These are phyloP conservation scores for Penicillium herquei DNA, from an alignment of 495 filamentous ascomycete species.

Conservation along the genomic window DNA sequence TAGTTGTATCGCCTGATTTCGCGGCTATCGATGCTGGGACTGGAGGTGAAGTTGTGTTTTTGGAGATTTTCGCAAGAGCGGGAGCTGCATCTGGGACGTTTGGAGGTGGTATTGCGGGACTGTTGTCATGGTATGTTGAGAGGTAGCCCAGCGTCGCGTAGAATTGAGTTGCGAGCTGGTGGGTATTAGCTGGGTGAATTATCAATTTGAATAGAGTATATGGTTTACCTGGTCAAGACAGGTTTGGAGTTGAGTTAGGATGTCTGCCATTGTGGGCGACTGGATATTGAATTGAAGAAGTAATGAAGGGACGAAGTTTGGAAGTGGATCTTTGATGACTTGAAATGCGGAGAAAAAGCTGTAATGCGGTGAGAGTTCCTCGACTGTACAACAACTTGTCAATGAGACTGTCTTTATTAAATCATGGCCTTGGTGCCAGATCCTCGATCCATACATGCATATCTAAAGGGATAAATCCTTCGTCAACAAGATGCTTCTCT, in stretches of 20 bases:
- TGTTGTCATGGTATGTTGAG: conserved; percentile 74
- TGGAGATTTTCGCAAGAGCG: conserved; percentile 40
- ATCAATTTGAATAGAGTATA: no score
- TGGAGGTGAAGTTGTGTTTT: conserved; percentile 40
- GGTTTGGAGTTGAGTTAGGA: conserved; percentile 91
- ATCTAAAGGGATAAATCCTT: neutral
- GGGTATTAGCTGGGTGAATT: conserved; percentile 4
- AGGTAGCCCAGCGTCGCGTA: conserved; percentile 82
- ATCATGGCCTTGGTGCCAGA: conserved; percentile 17
- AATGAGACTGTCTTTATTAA: conserved; percentile 1
- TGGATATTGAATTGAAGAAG: neutral
- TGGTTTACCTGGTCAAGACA: conserved; percentile 77
- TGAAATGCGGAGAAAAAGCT: conserved; percentile 31
- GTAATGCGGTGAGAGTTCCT: conserved; percentile 23
- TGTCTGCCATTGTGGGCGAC: conserved; percentile 69
- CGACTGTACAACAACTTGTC: conserved; percentile 13
- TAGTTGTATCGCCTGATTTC: conserved; percentile 17
- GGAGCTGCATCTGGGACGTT: conserved; percentile 54
- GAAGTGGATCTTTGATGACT: conserved; percentile 7
- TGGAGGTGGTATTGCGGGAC: conserved; percentile 58
- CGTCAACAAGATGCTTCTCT: conserved; percentile 12
- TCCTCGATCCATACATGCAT: neutral
- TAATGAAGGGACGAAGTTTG: conserved; percentile 3
- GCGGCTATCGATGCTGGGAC: conserved; percentile 38
- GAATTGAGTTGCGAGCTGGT: conserved; percentile 84